Conservation (phyloP, 1,284 basidiomycete species). For the Cutaneotrichosporon cavernicola region DNA sequence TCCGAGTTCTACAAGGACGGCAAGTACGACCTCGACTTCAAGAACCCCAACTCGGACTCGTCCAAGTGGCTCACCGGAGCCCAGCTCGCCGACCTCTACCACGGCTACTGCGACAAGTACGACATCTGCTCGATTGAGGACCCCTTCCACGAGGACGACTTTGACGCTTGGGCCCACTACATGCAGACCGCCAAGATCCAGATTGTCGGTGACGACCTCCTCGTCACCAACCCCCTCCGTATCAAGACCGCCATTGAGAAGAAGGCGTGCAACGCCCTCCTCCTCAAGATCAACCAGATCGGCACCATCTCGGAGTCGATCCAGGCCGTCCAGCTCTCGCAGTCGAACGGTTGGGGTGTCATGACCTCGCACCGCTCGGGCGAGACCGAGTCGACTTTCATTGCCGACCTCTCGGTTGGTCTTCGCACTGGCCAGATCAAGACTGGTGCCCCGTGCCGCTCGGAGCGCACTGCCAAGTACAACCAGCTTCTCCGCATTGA, state of each 20-base stretch:
- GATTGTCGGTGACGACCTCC: conserved; percentile 97
- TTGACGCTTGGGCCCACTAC: conserved; percentile 96
- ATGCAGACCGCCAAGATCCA: conserved; percentile 61
- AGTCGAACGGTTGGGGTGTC: conserved; percentile 97
- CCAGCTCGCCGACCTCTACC: conserved; percentile 92
- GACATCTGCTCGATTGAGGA: conserved; percentile 98
- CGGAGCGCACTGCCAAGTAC: conserved; percentile 54
- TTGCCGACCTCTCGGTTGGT: conserved; percentile 93
- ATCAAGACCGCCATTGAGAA: conserved; percentile 99
- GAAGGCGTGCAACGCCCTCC: conserved; percentile 98
- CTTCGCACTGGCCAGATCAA: conserved; percentile 61
- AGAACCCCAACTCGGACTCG: conserved; percentile 96
- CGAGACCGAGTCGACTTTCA: conserved; percentile 94
- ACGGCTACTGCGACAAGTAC: conserved; percentile 83
- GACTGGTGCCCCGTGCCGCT: conserved; percentile 19
- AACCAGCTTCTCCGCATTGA: conserved; percentile 86
- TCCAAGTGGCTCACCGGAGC: conserved; percentile 84
- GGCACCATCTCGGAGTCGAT: conserved; percentile 98
- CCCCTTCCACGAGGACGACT: conserved; percentile 99
- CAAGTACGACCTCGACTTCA: conserved; percentile 98
- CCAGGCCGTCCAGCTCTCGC: conserved; percentile 79
- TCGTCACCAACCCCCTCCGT: conserved; percentile 89
- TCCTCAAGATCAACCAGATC: conserved; percentile 99
- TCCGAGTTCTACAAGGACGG: conserved; percentile 99
- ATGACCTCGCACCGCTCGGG: conserved; percentile 99